These are phyloP conservation scores for Ceratocystiopsis minuta DNA, from an alignment of 2,329 filamentous ascomycete genomes.

Conservation along the genomic window DNA sequence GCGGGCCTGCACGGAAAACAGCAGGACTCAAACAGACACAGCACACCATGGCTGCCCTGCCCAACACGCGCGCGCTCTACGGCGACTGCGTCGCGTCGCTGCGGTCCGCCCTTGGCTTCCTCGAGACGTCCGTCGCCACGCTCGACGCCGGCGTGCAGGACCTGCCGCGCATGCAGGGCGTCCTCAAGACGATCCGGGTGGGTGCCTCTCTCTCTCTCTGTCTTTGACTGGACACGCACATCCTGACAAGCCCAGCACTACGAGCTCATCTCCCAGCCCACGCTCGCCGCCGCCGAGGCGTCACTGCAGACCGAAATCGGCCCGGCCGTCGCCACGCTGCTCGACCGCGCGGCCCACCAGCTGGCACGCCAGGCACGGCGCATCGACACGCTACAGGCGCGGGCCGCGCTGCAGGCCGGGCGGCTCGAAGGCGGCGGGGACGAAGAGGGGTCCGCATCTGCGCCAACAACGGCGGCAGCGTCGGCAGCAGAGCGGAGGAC, in stretches of 20 bases:
- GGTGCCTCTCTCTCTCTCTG: conserved; percentile 11
- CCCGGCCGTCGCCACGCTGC: conserved; percentile 64
- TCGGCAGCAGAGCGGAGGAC: too few species aligned
- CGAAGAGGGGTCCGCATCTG: conserved; percentile 9
- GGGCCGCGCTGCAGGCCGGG: conserved; percentile 68
- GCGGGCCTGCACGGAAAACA: too few species aligned
- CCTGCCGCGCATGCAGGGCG: conserved; percentile 34
- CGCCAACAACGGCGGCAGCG: neutral
- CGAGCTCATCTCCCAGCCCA: conserved; percentile 74
- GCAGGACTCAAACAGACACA: too few species aligned
- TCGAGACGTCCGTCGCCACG: conserved; percentile 40
- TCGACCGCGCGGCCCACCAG: conserved; percentile 67
- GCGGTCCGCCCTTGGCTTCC: conserved; percentile 39
- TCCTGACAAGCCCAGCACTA: conserved; percentile 47
- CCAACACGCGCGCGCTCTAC: conserved; percentile 18
- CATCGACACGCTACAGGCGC: conserved; percentile 68
- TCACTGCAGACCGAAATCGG: conserved; percentile 75
- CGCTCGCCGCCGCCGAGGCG: conserved; percentile 64
- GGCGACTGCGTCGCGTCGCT: conserved; percentile 41
- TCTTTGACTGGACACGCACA: neutral
- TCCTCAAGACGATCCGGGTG: conserved; percentile 41
- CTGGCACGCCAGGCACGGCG: conserved; percentile 68
- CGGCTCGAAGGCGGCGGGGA: conserved; percentile 22
- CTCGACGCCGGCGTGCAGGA: conserved; percentile 38
- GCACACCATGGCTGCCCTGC: too few species aligned